These are phyloP conservation scores for Scleroderma bovista DNA, from an alignment of 768 basidiomycete species.

Conservation along the genomic window DNA sequence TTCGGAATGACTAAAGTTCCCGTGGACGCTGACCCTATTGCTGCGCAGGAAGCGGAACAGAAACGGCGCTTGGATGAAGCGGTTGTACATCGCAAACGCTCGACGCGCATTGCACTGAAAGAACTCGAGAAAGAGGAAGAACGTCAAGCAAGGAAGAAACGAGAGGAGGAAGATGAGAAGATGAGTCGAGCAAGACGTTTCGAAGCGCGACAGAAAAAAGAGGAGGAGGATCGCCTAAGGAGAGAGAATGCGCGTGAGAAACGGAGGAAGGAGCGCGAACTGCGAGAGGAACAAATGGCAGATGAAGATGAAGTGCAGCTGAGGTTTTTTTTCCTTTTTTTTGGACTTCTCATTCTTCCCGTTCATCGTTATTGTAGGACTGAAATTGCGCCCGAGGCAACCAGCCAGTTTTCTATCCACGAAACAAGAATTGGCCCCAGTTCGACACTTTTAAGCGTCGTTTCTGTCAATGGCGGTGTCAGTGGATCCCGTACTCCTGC, in stretches of 20 bases:
- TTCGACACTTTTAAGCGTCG: neutral
- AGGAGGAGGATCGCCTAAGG: slow-evolving; percentile 47
- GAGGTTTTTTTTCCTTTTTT: slow-evolving; percentile 9
- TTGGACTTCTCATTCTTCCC: slow-evolving; percentile 5
- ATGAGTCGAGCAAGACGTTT: slow-evolving; percentile 55
- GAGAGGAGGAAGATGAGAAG: slow-evolving; percentile 65
- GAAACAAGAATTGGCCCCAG: slow-evolving; percentile 4
- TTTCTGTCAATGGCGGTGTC: slow-evolving; percentile 21
- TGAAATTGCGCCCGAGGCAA: slow-evolving; percentile 1
- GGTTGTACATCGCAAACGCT: slow-evolving; percentile 81
- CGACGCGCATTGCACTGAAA: slow-evolving; percentile 78
- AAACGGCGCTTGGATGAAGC: slow-evolving; percentile 67
- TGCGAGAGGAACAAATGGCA: slow-evolving; percentile 17
- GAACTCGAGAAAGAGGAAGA: slow-evolving; percentile 79
- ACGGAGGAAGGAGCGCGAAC: slow-evolving; percentile 33
- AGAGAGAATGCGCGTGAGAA: slow-evolving; percentile 59
- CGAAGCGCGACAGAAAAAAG: slow-evolving; percentile 51
- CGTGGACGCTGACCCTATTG: neutral
- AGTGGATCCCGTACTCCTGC: slow-evolving; percentile 49
- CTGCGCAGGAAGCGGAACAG: slow-evolving; percentile 52
- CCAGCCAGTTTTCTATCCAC: neutral
- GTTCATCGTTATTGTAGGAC: slow-evolving; percentile 15
- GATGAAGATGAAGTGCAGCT: slow-evolving; percentile 8
- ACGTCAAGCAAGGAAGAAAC: slow-evolving; percentile 49
- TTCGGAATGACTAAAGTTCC: neutral